These are phyloP conservation scores for Pythium periplocum DNA, from an alignment of 352 stramenopile genomes.

Conservation along the genomic window DNA sequence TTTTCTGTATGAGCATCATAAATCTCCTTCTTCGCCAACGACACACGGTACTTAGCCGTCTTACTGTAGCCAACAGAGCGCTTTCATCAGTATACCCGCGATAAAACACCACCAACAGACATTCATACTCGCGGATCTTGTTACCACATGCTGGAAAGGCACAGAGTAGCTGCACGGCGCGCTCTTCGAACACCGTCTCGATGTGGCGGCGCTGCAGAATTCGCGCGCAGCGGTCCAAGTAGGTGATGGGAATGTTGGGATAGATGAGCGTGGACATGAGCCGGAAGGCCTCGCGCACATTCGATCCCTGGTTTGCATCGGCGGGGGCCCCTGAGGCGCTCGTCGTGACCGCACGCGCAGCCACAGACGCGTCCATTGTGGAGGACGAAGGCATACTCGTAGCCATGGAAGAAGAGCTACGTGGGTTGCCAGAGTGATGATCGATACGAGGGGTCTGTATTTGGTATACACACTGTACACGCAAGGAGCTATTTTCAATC, in stretches of 20 bases:
- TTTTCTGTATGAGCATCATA: conserved; percentile 78
- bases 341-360: not conserved
- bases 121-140: conserved; percentile 29
- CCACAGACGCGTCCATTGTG: not conserved
- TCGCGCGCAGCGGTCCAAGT: conserved; percentile 56
- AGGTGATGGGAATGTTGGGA: conserved; percentile 51
- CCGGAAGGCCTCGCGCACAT: conserved; percentile 67
- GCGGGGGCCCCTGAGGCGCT: conserved; percentile 2
- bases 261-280: conserved; percentile 78
- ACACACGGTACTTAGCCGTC: conserved; percentile 65
- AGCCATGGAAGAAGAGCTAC: too few species aligned
- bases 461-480: not conserved
- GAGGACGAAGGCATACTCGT: not conserved
- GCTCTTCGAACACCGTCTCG: conserved; percentile 81
- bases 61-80: conserved; percentile 24
- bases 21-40: conserved; percentile 65
- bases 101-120: not conserved
- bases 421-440: too few species aligned
- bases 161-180: conserved; percentile 57
- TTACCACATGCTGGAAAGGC: conserved; percentile 70
- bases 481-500: too few species aligned
- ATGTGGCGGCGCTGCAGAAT: conserved; percentile 78
- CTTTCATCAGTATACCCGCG: not conserved
- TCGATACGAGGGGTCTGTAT: conserved; percentile 3
- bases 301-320: conserved; percentile 34